Conservation (phyloP, 805 yeast species). For the Sporopachydermia lactativora region DNA sequence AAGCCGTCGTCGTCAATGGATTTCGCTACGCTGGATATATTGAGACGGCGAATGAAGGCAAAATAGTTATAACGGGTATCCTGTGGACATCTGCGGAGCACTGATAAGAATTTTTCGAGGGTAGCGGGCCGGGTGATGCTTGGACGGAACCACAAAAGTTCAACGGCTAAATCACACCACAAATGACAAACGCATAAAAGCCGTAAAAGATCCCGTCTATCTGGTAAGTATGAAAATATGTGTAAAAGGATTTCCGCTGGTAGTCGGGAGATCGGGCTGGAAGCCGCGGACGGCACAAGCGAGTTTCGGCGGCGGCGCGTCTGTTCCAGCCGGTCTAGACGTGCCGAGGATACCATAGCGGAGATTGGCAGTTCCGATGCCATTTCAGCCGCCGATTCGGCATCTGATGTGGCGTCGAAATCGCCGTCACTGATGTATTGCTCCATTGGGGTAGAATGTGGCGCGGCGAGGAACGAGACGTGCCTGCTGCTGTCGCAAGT, state of each 20-base stretch:
- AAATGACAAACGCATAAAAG: slow-evolving; percentile 62
- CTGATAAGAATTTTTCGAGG: slow-evolving; percentile 37
- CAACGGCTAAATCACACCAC: slow-evolving; percentile 70
- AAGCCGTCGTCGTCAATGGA: slow-evolving; percentile 51
- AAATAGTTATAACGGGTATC: slow-evolving; percentile 54
- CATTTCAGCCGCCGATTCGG: not conserved
- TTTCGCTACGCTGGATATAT: slow-evolving; percentile 60
- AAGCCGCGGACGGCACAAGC: not conserved
- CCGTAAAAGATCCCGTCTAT: slow-evolving; percentile 44
- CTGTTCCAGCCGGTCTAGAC: not conserved
- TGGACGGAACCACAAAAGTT: slow-evolving; percentile 81
- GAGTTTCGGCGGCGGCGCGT: not conserved
- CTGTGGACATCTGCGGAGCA: slow-evolving; percentile 34
- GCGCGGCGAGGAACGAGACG: too few species aligned
- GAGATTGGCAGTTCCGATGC: not conserved
- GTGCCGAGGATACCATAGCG: not conserved
- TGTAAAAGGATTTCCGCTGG: slow-evolving; percentile 34
- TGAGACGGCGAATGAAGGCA: slow-evolving; percentile 60
- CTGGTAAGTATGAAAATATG: slow-evolving; percentile 48
- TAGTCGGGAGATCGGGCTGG: not conserved
- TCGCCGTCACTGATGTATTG: not conserved
- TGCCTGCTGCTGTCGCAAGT: too few species aligned
- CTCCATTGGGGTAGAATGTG: not conserved
- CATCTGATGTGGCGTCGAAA: not conserved
- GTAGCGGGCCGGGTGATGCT: slow-evolving; percentile 38